Evolutionary conservation across 371 early-diverging fungal species (phyloP), one percentile per base, ranked within the genome.

Genomic region (Dichotomocladium elegans): DNA sequence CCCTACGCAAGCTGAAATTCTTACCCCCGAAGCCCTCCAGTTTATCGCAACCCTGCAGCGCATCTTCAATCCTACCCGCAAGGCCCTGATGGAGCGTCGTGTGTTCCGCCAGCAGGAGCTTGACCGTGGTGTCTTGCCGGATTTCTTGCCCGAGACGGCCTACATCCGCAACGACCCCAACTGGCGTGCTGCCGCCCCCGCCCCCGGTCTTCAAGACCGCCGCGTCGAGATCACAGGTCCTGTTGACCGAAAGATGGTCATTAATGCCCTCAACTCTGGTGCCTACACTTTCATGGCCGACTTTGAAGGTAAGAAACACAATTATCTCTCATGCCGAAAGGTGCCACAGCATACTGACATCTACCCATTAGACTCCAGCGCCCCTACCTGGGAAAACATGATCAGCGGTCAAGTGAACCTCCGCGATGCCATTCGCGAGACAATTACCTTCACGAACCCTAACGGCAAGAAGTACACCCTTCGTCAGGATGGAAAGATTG

Each of bases 141-240:
- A 92, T 60, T 96, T 96, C 74, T 71, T 95, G 59, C 90, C 94
- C 29, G 90, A 93, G 72, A 96, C 97, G 19, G 87, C 87, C 52
- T 70, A 80, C 61, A 89, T 96, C 68, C 89, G 97, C 53, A 87
- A 89, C 29, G 91, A 95, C 64, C 79, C 81, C 29, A 82, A 86
- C 24, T 96, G 97, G 97, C 70, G 81, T 57, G 94, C 88, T 22
- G 95, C 97, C 28, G 61, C 63, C 27, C 95, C 94, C 46, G 95
- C 92, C 10, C 96, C 95, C 5, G 96, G 96, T 4, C 74, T 96
- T 37, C 74, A 83, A 10, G 95, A 96, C 72, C 87, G 97, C 41
- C 85, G 96, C 42, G 95, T 95, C 47, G 97, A 96, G 74, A 96
- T 96, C 72, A 96, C 97, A 34, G 97, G 97, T 17, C 97, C 97